These are phyloP conservation scores for Globisporangium emineosum DNA, from an alignment of 352 stramenopile genomes.

Conservation along the genomic window DNA sequence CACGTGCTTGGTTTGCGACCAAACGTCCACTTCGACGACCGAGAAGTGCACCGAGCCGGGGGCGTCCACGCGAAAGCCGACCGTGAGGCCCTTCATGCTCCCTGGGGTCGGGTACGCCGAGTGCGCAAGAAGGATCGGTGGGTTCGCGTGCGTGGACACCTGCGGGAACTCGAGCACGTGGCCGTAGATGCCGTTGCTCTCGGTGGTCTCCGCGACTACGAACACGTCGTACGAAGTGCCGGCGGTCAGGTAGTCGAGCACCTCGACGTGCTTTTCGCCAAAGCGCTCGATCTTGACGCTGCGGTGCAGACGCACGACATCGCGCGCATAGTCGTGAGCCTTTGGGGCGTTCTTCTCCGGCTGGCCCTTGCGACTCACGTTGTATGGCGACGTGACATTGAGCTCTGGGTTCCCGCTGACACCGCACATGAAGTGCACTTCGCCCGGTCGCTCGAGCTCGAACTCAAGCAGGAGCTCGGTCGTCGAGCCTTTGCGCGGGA, in stretches of 20 bases:
- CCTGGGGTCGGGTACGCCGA: slow-evolving; percentile 57
- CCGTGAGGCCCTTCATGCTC: slow-evolving; percentile 38
- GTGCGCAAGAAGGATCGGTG: slow-evolving; percentile 65
- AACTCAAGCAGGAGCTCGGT: slow-evolving; percentile 66
- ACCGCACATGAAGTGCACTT: slow-evolving; percentile 76
- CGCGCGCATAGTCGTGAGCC: slow-evolving; percentile 53
- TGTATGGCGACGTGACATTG: slow-evolving; percentile 70
- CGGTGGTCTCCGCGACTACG: slow-evolving; percentile 48
- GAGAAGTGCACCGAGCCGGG: slow-evolving; percentile 59
- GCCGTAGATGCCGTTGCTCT: slow-evolving; percentile 62
- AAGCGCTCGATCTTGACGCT: slow-evolving; percentile 34
- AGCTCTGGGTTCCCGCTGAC: slow-evolving; percentile 54
- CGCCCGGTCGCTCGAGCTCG: slow-evolving; percentile 48
- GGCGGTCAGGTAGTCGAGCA: slow-evolving; percentile 58
- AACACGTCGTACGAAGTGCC: slow-evolving; percentile 65
- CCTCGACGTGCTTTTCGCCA: slow-evolving; percentile 34
- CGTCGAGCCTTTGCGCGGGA: slow-evolving; percentile 65
- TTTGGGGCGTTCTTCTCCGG: slow-evolving; percentile 29
- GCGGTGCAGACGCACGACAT: slow-evolving; percentile 52
- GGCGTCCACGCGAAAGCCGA: slow-evolving; percentile 64
- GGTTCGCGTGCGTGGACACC: slow-evolving; percentile 59
- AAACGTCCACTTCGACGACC: slow-evolving; percentile 40
- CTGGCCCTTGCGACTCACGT: slow-evolving; percentile 61
- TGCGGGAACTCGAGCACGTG: slow-evolving; percentile 35
- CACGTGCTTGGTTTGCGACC: slow-evolving; percentile 32